phyloP scores from a whole-genome alignment of 164 flowering plant genomes.

The Magnolia sinica region DNA sequence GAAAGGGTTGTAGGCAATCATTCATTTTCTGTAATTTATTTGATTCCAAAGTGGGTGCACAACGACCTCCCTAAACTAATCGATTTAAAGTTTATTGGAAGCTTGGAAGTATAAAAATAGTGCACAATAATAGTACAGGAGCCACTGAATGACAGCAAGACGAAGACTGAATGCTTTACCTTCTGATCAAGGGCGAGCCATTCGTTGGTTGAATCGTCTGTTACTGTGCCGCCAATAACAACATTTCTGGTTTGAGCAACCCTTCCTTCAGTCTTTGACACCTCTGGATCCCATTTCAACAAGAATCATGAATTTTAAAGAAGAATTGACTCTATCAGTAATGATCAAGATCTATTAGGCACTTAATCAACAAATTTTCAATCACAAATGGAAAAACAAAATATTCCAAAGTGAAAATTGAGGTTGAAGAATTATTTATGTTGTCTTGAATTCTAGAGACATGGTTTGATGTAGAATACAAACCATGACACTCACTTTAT shows the following conservation, averaged over 20 bases:
- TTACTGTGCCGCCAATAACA: slow-evolving; percentile 90
- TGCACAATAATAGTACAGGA: not conserved
- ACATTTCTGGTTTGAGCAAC: slow-evolving; percentile 95
- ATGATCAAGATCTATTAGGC: no score
- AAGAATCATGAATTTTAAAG: slow-evolving; percentile 5
- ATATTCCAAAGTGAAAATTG: no score
- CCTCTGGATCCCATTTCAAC: slow-evolving; percentile 51
- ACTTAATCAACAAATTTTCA: no score
- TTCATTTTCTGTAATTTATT: not conserved
- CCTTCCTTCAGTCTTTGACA: slow-evolving; percentile 94
- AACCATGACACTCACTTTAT: no score
- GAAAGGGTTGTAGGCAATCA: not conserved
- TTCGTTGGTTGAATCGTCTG: slow-evolving; percentile 82
- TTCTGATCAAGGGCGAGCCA: slow-evolving; percentile 91
- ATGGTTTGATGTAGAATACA: no score
- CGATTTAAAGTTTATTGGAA: not conserved
- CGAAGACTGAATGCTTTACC: slow-evolving; percentile 32
- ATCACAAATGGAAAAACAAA: no score
- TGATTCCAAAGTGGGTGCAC: no score
- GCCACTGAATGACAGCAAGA: not conserved
- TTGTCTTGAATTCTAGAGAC: no score
- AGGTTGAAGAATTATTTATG: no score
- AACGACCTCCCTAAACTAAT: no score
- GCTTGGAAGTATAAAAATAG: not conserved
- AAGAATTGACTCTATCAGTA: not conserved